Conservation (phyloP, 2,329 filamentous ascomycete genomes). For the Stenocarpella maydis region DNA sequence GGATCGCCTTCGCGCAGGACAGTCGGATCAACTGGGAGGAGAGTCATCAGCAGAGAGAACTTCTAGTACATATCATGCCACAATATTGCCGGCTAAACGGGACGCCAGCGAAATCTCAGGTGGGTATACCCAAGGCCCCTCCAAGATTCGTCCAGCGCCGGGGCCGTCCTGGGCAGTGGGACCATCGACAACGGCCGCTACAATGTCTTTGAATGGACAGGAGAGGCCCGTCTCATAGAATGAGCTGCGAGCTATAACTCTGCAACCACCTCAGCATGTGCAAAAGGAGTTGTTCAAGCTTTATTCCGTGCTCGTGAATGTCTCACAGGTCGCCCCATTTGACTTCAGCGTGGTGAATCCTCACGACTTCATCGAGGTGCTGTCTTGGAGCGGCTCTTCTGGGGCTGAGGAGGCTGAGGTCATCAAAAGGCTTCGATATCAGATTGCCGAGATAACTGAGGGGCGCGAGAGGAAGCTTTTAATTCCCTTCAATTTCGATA, state of each 20-base stretch:
- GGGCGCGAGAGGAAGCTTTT: neutral
- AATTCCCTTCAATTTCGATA: neutral
- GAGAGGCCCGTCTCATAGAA: neutral
- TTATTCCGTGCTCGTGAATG: neutral
- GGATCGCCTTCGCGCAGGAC: no score
- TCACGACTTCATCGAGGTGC: slow-evolving; percentile 16
- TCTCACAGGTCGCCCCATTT: neutral
- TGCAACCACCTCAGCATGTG: neutral
- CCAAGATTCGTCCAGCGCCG: neutral
- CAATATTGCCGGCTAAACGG: neutral
- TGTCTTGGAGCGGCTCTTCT: slow-evolving; percentile 3
- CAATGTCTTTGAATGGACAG: neutral
- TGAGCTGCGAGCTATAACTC: neutral
- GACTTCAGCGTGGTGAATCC: slow-evolving; percentile 6
- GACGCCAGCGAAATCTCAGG: slow-evolving; percentile 6
- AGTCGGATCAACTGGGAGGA: no score
- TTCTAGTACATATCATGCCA: neutral
- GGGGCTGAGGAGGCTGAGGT: neutral
- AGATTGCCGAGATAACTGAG: neutral
- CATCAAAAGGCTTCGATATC: neutral
- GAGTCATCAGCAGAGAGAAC: no score
- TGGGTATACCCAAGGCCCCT: neutral
- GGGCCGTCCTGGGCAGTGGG: neutral
- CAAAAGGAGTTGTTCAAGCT: slow-evolving; percentile 17
- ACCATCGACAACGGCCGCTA: neutral